phyloP scores from a whole-genome alignment of 2,329 filamentous ascomycete genomes.

The Monosporascus cannonballus region DNA sequence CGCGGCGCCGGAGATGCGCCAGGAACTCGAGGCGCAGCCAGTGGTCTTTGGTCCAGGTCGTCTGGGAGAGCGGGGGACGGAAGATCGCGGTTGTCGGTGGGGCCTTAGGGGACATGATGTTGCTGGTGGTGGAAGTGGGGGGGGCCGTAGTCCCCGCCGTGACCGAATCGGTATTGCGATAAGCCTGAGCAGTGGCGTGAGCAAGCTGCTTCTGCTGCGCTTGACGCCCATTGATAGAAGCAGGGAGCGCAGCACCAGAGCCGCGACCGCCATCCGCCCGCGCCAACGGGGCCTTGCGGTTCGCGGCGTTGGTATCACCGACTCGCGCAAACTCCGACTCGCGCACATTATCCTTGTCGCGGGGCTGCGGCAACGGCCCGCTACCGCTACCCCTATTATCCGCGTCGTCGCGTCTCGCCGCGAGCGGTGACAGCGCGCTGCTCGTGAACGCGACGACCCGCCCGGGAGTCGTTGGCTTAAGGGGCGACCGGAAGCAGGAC shows the following conservation, averaged over 20 bases:
- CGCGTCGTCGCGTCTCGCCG: constrained; percentile 29
- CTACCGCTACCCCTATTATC: constrained; percentile 9
- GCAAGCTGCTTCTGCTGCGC: too few species aligned
- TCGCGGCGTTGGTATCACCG: too few species aligned
- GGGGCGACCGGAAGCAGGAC: constrained; percentile 49
- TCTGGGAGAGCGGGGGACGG: constrained; percentile 31
- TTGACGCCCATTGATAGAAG: too few species aligned
- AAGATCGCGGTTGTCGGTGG: neutral
- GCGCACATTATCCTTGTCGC: neutral
- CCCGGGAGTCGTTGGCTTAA: constrained; percentile 52
- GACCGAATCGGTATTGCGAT: neutral
- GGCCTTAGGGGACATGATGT: neutral
- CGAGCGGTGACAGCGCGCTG: constrained; percentile 40
- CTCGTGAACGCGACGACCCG: constrained; percentile 53
- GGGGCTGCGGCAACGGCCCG: neutral
- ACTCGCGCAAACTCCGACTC: too few species aligned
- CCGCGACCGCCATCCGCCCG: too few species aligned
- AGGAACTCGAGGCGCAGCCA: constrained; percentile 49
- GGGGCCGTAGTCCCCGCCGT: constrained; percentile 2
- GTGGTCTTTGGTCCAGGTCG: constrained; percentile 43
- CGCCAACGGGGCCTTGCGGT: too few species aligned
- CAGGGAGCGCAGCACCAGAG: too few species aligned
- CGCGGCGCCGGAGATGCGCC: constrained; percentile 40
- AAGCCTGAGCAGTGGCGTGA: too few species aligned
- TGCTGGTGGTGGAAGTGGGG: neutral